Conservation (phyloP, 148 eudicot genomes). For the Salicornia ramosissima region DNA sequence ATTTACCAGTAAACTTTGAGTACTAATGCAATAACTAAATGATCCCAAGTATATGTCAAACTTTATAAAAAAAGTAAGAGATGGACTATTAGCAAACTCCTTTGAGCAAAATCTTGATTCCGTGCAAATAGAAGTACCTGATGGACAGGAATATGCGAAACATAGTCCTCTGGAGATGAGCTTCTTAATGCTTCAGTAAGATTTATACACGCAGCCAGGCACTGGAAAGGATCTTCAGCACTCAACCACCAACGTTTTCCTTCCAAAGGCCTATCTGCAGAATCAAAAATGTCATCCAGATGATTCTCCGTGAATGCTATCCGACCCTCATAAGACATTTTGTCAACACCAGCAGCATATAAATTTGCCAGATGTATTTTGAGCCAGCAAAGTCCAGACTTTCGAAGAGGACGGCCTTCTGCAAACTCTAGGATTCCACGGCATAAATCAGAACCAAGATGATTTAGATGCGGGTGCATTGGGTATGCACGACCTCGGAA, state of each 20-base stretch:
- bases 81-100: background rate
- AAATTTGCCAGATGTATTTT: conserved; percentile 91
- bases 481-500: conserved; percentile 99
- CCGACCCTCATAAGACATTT: conserved; percentile 78
- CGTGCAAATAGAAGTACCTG: conserved; percentile 45
- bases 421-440: conserved; percentile 90
- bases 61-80: background rate
- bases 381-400: conserved; percentile 77
- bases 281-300: conserved; percentile 87
- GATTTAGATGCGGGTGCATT: conserved; percentile 93
- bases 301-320: conserved; percentile 82
- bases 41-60: background rate
- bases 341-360: conserved; percentile 90
- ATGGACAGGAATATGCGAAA: conserved; percentile 92
- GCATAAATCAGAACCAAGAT: conserved; percentile 91
- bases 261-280: conserved; percentile 89
- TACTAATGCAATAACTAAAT: background rate
- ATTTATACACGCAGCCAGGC: conserved; percentile 86
- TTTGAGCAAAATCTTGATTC: background rate
- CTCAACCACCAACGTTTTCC: conserved; percentile 91
- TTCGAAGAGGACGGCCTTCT: conserved; percentile 90
- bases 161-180: conserved; percentile 56
- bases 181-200: conserved; percentile 79
- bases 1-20: background rate
- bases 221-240: conserved; percentile 98